Base-by-base conservation (phyloP, 768 basidiomycete genomes). In the Russula lepida region DNA sequence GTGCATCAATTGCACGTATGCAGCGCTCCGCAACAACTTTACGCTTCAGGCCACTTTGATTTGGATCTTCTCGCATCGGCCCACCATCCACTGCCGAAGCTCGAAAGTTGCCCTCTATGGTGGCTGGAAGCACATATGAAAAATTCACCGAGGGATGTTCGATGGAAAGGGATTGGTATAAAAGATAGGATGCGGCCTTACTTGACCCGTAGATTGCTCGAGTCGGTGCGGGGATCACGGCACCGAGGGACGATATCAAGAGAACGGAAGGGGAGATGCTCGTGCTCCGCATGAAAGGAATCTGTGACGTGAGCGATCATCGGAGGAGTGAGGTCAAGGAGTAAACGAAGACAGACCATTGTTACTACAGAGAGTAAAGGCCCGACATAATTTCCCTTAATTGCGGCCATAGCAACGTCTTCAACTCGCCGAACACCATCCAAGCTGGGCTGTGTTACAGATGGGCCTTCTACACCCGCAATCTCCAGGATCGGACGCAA, bases 161-260 rank as follows among this genome's bases (percentile, higher is more conserved):
- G 61, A 92, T 88, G 4, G 90, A 76, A 33, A 93, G 82, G 0
- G 86, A 78, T 71, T 89, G 88, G 71, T 84, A 92, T 58, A 94
- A 83, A 6, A 86, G 64, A 30, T 90, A 79, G 1, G 88, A 84
- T 0, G 92, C 88, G 2, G 86, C 78, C 71, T 98, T 97, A 11
- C 88, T 89, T 3, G 92, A 83, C 0, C 81, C 84, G 69, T 98
- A 98, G 37, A 98, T 74, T 0, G 89, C 75, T 7, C 94, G 85
- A 0, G 89, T 92, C 0, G 94, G 94, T 0, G 93, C 84, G 2
- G 94, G 89, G 37, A 94, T 84, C 6, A 86, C 76, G 2, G 90
- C 83, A 2, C 86, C 94, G 3, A 87, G 75, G 30, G 86, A 88
- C 8, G 91, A 91, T 37, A 97, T 70, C 44, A 95, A 82, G 28